These are phyloP conservation scores for Tylopilus sp. DNA, from an alignment of 768 basidiomycete species.

Conservation along the genomic window DNA sequence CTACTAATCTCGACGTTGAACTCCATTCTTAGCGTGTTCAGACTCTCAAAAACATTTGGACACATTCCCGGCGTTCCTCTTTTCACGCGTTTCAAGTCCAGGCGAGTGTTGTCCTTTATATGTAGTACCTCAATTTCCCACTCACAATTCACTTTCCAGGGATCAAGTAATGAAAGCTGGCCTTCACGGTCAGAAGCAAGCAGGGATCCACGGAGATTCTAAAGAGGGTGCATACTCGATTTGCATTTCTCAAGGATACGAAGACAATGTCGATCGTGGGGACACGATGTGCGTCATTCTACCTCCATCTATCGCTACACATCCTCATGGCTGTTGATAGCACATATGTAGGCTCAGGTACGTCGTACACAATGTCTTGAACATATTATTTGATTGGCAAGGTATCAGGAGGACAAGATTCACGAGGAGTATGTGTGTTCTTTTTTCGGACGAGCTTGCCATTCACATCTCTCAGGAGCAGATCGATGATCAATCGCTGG, in stretches of 20 bases:
- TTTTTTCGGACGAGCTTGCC: background rate
- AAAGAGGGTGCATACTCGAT: conserved; percentile 36
- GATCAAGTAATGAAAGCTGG: conserved; percentile 21
- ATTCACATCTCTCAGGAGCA: conserved; percentile 19
- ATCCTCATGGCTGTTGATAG: conserved; percentile 18
- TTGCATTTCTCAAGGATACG: conserved; percentile 40
- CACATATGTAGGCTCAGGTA: conserved; percentile 33
- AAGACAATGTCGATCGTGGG: conserved; percentile 39
- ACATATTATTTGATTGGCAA: background rate
- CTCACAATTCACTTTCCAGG: conserved; percentile 16
- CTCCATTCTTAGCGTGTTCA: background rate
- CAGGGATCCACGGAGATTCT: conserved; percentile 39
- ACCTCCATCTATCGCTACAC: background rate
- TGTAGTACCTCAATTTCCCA: background rate
- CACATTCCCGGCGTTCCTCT: conserved; percentile 27
- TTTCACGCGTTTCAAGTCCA: conserved; percentile 19
- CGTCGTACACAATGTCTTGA: background rate
- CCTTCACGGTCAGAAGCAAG: conserved; percentile 32
- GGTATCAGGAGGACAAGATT: conserved; percentile 23
- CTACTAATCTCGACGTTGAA: background rate
- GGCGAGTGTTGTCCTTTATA: conserved; percentile 2
- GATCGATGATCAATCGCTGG: conserved; percentile 22
- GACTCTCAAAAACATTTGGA: conserved; percentile 21
- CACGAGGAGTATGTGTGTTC: conserved; percentile 10
- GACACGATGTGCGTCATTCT: conserved; percentile 33